Percentiles rank a stretch among this genome's conserved stretches.
phyloP scores from a whole-genome alignment of 768 basidiomycete species.

The Tulasnella sp. region DNA sequence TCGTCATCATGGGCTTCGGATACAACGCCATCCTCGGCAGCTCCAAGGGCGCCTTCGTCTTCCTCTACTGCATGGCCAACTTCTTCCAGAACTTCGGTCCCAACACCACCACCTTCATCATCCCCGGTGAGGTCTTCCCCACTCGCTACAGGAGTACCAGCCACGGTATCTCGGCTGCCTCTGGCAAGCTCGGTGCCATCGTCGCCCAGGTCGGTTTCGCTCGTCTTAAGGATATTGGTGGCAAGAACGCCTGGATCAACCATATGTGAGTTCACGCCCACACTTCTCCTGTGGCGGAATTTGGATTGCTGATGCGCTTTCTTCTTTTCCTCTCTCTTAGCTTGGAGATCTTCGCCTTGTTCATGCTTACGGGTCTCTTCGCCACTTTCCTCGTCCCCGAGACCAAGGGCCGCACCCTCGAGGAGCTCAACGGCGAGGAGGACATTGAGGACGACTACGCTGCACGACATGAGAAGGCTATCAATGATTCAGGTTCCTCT shows the following conservation, averaged over 20 bases:
- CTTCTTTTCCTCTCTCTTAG: constrained; percentile 49
- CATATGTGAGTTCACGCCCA: constrained; percentile 74
- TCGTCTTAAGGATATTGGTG: constrained; percentile 61
- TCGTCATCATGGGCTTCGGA: constrained; percentile 35
- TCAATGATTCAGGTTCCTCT: constrained; percentile 15
- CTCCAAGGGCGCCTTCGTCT: constrained; percentile 32
- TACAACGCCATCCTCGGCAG: constrained; percentile 28
- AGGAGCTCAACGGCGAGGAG: constrained; percentile 32
- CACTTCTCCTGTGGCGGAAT: too few species aligned
- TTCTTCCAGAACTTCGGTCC: constrained; percentile 34
- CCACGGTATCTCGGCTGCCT: constrained; percentile 31
- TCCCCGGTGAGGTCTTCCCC: constrained; percentile 34
- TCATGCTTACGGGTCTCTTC: constrained; percentile 81
- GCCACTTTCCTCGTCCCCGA: constrained; percentile 78
- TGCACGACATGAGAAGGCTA: constrained; percentile 28
- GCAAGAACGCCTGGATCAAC: constrained; percentile 48
- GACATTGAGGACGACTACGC: constrained; percentile 29
- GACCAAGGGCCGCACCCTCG: constrained; percentile 48
- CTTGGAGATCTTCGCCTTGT: constrained; percentile 75
- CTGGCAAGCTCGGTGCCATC: constrained; percentile 32
- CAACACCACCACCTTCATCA: constrained; percentile 30
- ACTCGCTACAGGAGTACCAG: constrained; percentile 32
- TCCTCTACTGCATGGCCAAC: constrained; percentile 34
- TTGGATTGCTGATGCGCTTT: constrained; percentile 43
- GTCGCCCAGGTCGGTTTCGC: constrained; percentile 32